Evolutionary conservation across 2,329 filamentous ascomycete genomes (phyloP).

Genomic region (Alternaria solani): DNA sequence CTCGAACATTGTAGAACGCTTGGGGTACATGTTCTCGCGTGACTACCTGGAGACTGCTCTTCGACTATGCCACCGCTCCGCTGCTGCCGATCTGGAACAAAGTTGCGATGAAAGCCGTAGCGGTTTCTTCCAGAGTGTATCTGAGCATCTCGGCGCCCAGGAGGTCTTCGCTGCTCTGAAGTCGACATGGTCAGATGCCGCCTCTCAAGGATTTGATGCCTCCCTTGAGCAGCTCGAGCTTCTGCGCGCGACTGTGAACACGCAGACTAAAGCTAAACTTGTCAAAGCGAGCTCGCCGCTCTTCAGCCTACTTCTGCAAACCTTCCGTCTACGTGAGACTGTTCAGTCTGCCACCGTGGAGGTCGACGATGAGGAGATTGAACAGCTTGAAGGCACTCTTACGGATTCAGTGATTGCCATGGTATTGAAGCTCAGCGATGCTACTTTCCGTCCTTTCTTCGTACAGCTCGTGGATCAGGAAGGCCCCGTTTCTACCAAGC

Average conservation of each 20-base stretch:
- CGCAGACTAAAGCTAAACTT: constrained; percentile 79
- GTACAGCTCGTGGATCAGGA: constrained; percentile 83
- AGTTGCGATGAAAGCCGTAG: constrained; percentile 71
- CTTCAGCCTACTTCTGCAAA: constrained; percentile 66
- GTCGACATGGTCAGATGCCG: constrained; percentile 74
- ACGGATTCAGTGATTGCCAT: constrained; percentile 82
- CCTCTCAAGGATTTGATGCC: constrained; percentile 63
- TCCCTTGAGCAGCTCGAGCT: constrained; percentile 73
- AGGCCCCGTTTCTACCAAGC: constrained; percentile 24
- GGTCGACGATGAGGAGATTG: constrained; percentile 61
- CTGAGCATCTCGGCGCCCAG: constrained; percentile 78
- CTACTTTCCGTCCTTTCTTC: constrained; percentile 91
- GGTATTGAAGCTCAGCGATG: constrained; percentile 96
- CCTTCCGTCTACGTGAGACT: constrained; percentile 69
- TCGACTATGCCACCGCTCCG: constrained; percentile 74
- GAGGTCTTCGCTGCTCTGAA: constrained; percentile 78
- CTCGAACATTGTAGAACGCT: constrained; percentile 77
- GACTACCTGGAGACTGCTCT: constrained; percentile 77
- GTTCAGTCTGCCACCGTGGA: constrained; percentile 49
- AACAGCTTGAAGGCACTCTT: constrained; percentile 68
- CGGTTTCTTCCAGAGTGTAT: constrained; percentile 76
- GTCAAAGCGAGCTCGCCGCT: constrained; percentile 75
- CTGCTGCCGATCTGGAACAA: constrained; percentile 66
- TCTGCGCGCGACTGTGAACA: constrained; percentile 75
- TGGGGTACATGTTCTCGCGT: constrained; percentile 88